Evolutionary conservation across 441 rosid genomes (phyloP).

Genomic region (Omphalea diandra): DNA sequence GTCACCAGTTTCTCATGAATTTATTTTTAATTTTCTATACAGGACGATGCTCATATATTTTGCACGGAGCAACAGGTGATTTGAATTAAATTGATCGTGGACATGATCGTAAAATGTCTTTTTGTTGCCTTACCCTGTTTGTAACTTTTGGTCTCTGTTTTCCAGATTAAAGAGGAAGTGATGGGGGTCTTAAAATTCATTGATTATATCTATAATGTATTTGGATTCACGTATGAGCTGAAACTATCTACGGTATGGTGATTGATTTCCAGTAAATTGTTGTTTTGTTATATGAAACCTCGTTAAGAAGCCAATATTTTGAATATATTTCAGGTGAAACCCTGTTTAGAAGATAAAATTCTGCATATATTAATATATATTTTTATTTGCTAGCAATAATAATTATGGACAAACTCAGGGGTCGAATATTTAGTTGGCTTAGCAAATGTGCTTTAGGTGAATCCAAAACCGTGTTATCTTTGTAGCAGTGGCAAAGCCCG

Average conservation of each 20-base stretch:
- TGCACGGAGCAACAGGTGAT: slow-evolving; percentile 85
- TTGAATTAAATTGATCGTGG: slow-evolving; percentile 21
- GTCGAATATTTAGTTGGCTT: neutral
- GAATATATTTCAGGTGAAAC: neutral
- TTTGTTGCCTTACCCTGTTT: slow-evolving; percentile 16
- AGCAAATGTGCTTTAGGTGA: neutral
- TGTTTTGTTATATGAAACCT: neutral
- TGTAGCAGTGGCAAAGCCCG: too few relatives aligned
- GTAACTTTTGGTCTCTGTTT: slow-evolving; percentile 22
- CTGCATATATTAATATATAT: neutral
- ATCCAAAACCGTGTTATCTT: neutral
- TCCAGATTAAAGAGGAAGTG: slow-evolving; percentile 91
- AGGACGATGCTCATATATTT: slow-evolving; percentile 99
- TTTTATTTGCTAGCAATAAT: neutral
- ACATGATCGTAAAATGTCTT: slow-evolving; percentile 15
- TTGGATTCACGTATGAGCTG: slow-evolving; percentile 92
- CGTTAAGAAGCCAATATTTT: neutral
- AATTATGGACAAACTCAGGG: neutral
- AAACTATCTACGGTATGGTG: slow-evolving; percentile 88
- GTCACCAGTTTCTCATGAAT: neutral
- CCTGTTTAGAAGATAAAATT: neutral
- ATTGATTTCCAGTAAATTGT: neutral
- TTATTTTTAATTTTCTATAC: slow-evolving; percentile 32
- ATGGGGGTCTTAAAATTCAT: slow-evolving; percentile 82
- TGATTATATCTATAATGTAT: slow-evolving; percentile 59